Percentiles rank a stretch among this genome's conserved stretches.
These are phyloP conservation scores for Russula virescens DNA, from an alignment of 768 basidiomycete species.

Conservation along the genomic window DNA sequence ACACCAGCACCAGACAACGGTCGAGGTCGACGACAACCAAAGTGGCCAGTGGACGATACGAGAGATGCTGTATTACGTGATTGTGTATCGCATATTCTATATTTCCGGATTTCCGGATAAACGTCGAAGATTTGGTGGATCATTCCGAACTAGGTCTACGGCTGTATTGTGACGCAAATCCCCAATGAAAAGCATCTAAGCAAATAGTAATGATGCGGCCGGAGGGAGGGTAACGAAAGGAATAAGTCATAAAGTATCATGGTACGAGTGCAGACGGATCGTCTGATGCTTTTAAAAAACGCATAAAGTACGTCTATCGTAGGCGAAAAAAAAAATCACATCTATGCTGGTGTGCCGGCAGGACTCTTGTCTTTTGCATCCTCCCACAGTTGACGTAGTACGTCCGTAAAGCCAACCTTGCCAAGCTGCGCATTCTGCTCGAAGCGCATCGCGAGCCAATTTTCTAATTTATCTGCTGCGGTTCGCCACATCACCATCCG, in stretches of 20 bases:
- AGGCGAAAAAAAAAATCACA: slow-evolving; percentile 19
- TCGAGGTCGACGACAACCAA: neutral
- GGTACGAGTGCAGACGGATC: slow-evolving; percentile 19
- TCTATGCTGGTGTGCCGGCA: slow-evolving; percentile 29
- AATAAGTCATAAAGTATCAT: slow-evolving; percentile 28
- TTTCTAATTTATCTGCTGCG: slow-evolving; percentile 78
- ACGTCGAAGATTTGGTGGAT: no score
- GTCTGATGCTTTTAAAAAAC: slow-evolving; percentile 27
- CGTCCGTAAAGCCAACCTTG: slow-evolving; percentile 85
- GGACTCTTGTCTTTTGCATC: slow-evolving; percentile 49
- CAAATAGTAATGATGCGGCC: neutral
- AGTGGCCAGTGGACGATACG: no score
- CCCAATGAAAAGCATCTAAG: neutral
- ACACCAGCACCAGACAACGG: no score
- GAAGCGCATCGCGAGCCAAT: slow-evolving; percentile 82
- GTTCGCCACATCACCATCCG: slow-evolving; percentile 76
- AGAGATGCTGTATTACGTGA: slow-evolving; percentile 1
- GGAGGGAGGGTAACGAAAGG: slow-evolving; percentile 24
- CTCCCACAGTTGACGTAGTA: slow-evolving; percentile 74
- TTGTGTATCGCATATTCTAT: neutral
- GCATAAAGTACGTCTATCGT: slow-evolving; percentile 24
- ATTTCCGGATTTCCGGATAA: no score
- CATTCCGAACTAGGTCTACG: neutral
- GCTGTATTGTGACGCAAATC: neutral
- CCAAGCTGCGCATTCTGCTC: slow-evolving; percentile 89